Conservation (phyloP, 345 rosid genomes). For the Eutrema heterophyllum region DNA sequence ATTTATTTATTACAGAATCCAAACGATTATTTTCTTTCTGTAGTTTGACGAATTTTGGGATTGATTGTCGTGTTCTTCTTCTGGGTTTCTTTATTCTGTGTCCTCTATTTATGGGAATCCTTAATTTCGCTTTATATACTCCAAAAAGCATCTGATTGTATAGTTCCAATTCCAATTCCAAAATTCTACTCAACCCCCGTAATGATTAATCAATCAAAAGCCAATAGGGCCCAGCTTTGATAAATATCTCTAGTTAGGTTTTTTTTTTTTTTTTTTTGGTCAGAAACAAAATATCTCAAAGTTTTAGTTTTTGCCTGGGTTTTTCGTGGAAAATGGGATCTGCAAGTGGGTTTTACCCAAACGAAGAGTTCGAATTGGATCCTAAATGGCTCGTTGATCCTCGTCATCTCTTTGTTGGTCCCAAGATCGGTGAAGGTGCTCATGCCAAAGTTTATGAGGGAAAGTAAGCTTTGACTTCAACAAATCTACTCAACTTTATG, state of each 20-base stretch:
- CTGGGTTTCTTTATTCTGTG: slow-evolving; percentile 28
- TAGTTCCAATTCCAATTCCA: slow-evolving; percentile 20
- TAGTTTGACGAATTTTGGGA: slow-evolving; percentile 7
- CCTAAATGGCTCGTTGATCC: slow-evolving; percentile 89
- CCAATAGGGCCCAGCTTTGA: slow-evolving; percentile 14
- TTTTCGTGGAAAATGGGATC: slow-evolving; percentile 60
- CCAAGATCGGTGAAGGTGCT: slow-evolving; percentile 98
- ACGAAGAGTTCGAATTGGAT: slow-evolving; percentile 63
- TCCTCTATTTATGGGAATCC: slow-evolving; percentile 14
- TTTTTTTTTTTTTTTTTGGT: background rate
- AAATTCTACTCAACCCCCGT: slow-evolving; percentile 13
- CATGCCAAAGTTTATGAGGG: slow-evolving; percentile 99
- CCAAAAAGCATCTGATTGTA: slow-evolving; percentile 11
- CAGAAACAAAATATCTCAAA: background rate
- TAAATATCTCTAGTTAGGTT: slow-evolving; percentile 11
- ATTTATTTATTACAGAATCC: background rate
- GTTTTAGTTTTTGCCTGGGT: background rate
- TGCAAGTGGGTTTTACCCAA: slow-evolving; percentile 55
- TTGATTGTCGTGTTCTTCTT: slow-evolving; percentile 18
- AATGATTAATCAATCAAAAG: slow-evolving; percentile 23
- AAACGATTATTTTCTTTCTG: background rate
- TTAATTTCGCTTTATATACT: slow-evolving; percentile 10
- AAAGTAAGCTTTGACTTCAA: slow-evolving; percentile 62
- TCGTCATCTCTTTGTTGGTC: slow-evolving; percentile 88
- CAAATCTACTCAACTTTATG: background rate